Conservation (phyloP, 106 monocot genomes). For the Phalaenopsis equestris region DNA sequence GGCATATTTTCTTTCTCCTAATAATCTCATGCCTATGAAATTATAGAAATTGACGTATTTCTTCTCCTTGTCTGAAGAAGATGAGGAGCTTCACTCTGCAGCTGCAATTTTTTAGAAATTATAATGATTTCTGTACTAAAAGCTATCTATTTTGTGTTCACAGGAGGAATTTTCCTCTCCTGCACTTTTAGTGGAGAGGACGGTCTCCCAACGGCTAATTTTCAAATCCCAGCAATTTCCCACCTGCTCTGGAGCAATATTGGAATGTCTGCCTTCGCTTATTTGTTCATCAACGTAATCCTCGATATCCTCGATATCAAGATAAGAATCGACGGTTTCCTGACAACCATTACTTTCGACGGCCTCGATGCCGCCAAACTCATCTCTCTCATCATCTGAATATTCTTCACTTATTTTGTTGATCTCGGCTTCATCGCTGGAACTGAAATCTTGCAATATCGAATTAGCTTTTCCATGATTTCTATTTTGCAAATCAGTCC, state of each 20-base stretch:
- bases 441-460: background rate
- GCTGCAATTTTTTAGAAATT: too few relatives aligned
- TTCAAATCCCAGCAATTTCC: too few relatives aligned
- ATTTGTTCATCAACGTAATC: background rate
- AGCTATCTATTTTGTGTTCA: background rate
- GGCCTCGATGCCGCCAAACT: slow-evolving; percentile 25
- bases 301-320: background rate
- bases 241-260: too few relatives aligned
- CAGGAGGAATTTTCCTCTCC: background rate
- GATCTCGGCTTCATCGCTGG: background rate
- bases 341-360: slow-evolving; percentile 17
- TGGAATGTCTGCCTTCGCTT: too few relatives aligned
- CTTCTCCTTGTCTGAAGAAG: too few relatives aligned
- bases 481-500: background rate
- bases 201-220: background rate
- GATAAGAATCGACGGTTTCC: background rate
- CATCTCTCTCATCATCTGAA: slow-evolving; percentile 24
- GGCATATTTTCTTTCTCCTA: too few relatives aligned
- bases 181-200: background rate
- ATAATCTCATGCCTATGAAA: too few relatives aligned
- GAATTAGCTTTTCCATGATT: background rate
- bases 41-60: too few relatives aligned
- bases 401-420: background rate
- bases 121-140: background rate
- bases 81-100: too few relatives aligned